Conservation (phyloP, 2,329 filamentous ascomycete species). For the Xylariaceae sp. region DNA sequence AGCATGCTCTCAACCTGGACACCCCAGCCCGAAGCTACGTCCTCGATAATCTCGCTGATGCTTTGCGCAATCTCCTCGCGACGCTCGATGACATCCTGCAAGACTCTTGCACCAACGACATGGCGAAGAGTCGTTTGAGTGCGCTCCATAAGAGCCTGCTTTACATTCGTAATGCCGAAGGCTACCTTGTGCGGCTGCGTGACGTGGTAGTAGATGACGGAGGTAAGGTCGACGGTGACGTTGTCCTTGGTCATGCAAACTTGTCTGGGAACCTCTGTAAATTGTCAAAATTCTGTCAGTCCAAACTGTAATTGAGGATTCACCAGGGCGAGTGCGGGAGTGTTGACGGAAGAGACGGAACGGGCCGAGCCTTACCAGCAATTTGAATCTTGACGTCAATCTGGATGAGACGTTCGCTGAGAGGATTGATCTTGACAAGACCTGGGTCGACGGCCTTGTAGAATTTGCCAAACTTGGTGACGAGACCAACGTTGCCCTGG, state of each 20-base stretch:
- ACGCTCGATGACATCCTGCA: slow-evolving; percentile 97
- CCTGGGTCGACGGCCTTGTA: slow-evolving; percentile 94
- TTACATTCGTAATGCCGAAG: slow-evolving; percentile 91
- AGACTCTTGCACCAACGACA: slow-evolving; percentile 87
- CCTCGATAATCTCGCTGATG: slow-evolving; percentile 95
- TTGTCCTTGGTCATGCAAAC: slow-evolving; percentile 99
- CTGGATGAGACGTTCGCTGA: slow-evolving; percentile 82
- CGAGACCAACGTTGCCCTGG: slow-evolving; percentile 90
- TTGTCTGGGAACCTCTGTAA: slow-evolving; percentile 78
- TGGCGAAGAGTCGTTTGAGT: slow-evolving; percentile 97
- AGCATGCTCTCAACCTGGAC: slow-evolving; percentile 97
- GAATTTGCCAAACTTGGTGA: slow-evolving; percentile 94
- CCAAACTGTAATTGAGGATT: not conserved
- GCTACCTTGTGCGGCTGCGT: slow-evolving; percentile 92
- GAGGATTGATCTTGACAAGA: slow-evolving; percentile 93
- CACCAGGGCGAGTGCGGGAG: not conserved
- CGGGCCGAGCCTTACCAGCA: slow-evolving; percentile 41
- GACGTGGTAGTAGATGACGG: slow-evolving; percentile 99
- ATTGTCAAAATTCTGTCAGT: slow-evolving; percentile 19
- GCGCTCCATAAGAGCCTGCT: slow-evolving; percentile 92
- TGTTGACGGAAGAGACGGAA: not conserved
- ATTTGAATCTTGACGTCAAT: slow-evolving; percentile 99
- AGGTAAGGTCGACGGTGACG: slow-evolving; percentile 86
- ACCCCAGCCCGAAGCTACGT: slow-evolving; percentile 90
- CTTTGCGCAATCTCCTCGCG: slow-evolving; percentile 94